Base-by-base conservation (phyloP, 805 yeast species). In the Saturnispora ahearnii region DNA sequence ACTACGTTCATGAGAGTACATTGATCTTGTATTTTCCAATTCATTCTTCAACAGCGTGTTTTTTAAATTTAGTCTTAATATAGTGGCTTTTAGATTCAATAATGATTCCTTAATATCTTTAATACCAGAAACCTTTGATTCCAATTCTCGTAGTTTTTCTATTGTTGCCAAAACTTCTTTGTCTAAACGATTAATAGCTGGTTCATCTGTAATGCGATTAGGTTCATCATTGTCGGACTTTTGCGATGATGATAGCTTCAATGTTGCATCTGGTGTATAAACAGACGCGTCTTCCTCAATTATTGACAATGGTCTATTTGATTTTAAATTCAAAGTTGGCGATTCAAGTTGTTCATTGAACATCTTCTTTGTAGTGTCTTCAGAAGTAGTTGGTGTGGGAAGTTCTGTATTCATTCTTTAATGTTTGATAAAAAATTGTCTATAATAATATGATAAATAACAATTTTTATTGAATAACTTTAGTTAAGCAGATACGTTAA, bases 21-120 rank as follows among this genome's bases (percentile, higher is more conserved):
- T 67, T 40, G 64, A 68, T 29, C 57, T 55, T 29, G 56, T 56
- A 18, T 57, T 52, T 18, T 53, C 54, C 41, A 65, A 42, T 46
- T 66, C 68, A 44, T 54, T 57, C 46, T 61, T 62, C 15, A 58
- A 51, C 22, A 68, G 49, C 44, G 66, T 66, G 49, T 66, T 66
- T 45, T 54, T 58, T 29, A 68, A 51, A 45, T 67, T 68, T 41
- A 65, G 48, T 37, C 67, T 56, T 28, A 67, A 52, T 1, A 66
- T 49, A 8, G 63, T 55, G 18, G 60, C 57, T 41, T 56, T 50
- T 4, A 53, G 29, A 28, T 43, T 40, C 4, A 47, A 30, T 18
- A 47, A 22, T 13, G 41, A 32, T 28, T 41, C 41, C 18, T 47
- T 41, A 10, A n/a, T 38, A 18, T 26, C 30, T 31, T 24, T 26